Evolutionary conservation across 345 rosid species (phyloP).

Genomic region (Litchi chinensis): DNA sequence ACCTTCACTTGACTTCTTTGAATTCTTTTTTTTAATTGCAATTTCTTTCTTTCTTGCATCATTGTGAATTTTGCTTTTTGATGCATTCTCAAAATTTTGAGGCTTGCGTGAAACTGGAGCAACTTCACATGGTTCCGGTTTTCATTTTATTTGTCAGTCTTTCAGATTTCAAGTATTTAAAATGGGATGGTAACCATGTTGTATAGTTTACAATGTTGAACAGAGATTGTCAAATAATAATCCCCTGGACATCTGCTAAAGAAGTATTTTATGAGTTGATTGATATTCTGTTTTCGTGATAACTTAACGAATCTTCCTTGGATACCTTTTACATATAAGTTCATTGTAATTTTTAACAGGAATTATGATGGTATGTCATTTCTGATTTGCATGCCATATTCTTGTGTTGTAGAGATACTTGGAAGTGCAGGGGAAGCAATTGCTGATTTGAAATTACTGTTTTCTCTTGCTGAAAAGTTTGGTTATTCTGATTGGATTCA

Average conservation of each 20-base stretch:
- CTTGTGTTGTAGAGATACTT: conserved; percentile 55
- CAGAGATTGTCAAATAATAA: not conserved
- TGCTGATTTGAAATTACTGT: conserved; percentile 74
- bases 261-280: not conserved
- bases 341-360: not conserved
- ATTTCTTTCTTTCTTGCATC: too few species aligned
- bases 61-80: too few species aligned
- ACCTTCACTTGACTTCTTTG: too few species aligned
- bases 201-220: too few species aligned
- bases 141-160: too few species aligned
- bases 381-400: conserved; percentile 14
- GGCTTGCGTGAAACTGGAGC: too few species aligned
- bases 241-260: not conserved
- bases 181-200: too few species aligned
- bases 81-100: too few species aligned
- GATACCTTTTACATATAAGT: not conserved
- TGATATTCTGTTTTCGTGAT: not conserved
- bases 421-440: conserved; percentile 89
- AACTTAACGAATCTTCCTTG: not conserved
- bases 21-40: too few species aligned
- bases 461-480: conserved; percentile 84
- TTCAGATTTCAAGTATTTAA: too few species aligned
- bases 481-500: conserved; percentile 95
- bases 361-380: not conserved
- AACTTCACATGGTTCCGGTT: too few species aligned